These are phyloP conservation scores for Zygnema cylindricum DNA, from an alignment of 139 green algal species.

Conservation along the genomic window DNA sequence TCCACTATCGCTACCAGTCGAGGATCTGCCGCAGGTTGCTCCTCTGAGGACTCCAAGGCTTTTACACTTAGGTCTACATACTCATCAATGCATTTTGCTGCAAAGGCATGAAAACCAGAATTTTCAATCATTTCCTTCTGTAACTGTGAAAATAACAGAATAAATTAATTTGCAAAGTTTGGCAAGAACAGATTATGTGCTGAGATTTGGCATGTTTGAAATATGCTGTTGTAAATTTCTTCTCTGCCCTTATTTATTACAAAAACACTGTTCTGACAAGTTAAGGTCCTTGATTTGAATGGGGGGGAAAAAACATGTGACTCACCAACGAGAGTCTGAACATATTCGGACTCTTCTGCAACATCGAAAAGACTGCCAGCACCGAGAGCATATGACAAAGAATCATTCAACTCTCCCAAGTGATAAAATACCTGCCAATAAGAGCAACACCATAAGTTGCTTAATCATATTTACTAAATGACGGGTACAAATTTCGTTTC, in stretches of 20 bases:
- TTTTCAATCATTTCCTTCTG: too few species aligned
- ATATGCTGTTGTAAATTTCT: too few species aligned
- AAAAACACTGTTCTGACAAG: too few species aligned
- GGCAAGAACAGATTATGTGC: too few species aligned
- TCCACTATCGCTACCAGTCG: constrained; percentile 91
- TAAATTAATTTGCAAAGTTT: too few species aligned
- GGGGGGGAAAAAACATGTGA: too few species aligned
- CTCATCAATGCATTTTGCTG: constrained; percentile 93
- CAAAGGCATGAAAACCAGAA: not conserved
- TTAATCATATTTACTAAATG: too few species aligned
- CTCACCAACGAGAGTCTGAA: constrained; percentile 91
- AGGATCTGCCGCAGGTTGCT: constrained; percentile 72
- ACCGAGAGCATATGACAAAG: constrained; percentile 91
- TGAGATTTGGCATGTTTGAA: too few species aligned
- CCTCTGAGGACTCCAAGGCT: constrained; percentile 43
- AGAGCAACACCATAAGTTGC: not conserved
- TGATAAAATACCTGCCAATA: constrained; percentile 96
- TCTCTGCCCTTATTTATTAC: too few species aligned
- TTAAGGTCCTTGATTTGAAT: too few species aligned
- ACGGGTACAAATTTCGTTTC: too few species aligned
- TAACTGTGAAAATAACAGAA: too few species aligned
- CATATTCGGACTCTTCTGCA: constrained; percentile 87
- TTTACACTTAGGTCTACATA: constrained; percentile 83
- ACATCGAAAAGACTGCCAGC: constrained; percentile 94
- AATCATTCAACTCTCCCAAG: constrained; percentile 94